Evolutionary conservation across 1,139 yeast genomes (phyloP), one percentile per base, ranked within the genome.

Genomic region (Geotrichum reessii): DNA sequence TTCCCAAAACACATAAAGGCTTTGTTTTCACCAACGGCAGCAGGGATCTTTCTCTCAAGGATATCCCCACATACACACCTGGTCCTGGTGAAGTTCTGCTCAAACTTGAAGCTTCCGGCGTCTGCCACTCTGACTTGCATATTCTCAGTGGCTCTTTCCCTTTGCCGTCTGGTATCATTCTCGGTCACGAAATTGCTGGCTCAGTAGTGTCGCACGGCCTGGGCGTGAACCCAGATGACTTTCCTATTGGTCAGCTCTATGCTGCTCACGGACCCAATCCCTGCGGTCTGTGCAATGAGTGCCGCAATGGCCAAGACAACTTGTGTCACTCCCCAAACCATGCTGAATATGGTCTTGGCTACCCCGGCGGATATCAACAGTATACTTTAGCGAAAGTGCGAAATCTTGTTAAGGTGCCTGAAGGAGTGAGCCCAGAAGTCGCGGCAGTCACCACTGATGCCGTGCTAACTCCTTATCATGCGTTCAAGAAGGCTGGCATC

Each of bases 181-280:
- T 81, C 79, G 86, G 86, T 25, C 85, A 81, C 67, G 85, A 82
- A 67, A 77, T 81, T 47, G 81, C 84, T 11, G 86, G 85, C 0
- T 71, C 71, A 58, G 69, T 81, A 31, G 76, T 73, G 28, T 70
- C 72, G 24, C 74, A 74, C 2, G 85, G 85, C 3, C 61, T 66
- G 0, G 71, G 65, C 1, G 72, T 69, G 5, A 65, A 64, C 42
- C 63, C 69, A 46, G 66, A 69, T 27, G 67, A 68, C 17, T 78
- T 72, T 64, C 65, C 68, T 47, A 60, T 68, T 25, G 81, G 82
- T 4, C 66, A 67, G 4, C 67, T 81, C 50, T 77, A 71, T 61
- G 74, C 78, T 12, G 63, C 79, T 51, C 68, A 67, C 50, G 78
- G 78, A 46, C 66, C 73, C 19, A 67, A 74, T 56, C 68, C 79